Conservation (phyloP, 139 green algal species). For the Mychonastes homosphaera region DNA sequence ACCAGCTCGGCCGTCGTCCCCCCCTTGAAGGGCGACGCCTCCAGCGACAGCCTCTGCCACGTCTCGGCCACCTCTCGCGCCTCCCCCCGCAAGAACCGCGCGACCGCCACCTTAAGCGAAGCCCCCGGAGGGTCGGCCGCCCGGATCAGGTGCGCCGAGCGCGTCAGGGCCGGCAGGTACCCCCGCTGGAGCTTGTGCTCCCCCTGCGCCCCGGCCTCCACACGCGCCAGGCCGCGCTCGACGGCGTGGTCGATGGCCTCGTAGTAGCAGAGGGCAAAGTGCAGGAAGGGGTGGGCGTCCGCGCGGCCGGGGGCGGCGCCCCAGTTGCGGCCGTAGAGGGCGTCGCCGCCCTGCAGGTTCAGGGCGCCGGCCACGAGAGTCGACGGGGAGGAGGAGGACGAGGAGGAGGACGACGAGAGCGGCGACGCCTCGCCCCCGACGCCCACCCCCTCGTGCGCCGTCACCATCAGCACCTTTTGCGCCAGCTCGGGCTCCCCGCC, state of each 20-base stretch:
- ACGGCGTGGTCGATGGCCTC: slow-evolving; percentile 72
- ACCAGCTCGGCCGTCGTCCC: slow-evolving; percentile 5
- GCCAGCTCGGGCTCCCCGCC: slow-evolving; percentile 36
- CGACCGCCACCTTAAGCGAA: slow-evolving; percentile 1
- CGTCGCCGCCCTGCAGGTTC: slow-evolving; percentile 76
- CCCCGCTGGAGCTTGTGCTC: slow-evolving; percentile 88
- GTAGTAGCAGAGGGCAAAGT: slow-evolving; percentile 95
- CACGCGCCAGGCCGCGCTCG: slow-evolving; percentile 42
- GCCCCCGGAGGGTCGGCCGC: not conserved
- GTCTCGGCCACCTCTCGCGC: slow-evolving; percentile 21
- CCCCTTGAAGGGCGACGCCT: slow-evolving; percentile 47
- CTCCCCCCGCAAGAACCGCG: slow-evolving; percentile 16
- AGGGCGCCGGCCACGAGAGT: slow-evolving; percentile 75
- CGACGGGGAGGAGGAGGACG: not conserved
- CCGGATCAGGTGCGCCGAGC: slow-evolving; percentile 18
- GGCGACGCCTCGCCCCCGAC: no score
- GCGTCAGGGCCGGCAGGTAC: slow-evolving; percentile 75
- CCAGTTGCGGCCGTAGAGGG: slow-evolving; percentile 86
- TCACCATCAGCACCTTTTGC: slow-evolving; percentile 65
- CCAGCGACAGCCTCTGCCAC: slow-evolving; percentile 27
- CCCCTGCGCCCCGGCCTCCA: slow-evolving; percentile 88
- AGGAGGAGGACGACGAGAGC: not conserved
- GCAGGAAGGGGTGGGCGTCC: slow-evolving; percentile 49
- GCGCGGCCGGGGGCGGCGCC: slow-evolving; percentile 44
- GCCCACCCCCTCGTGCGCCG: slow-evolving; percentile 43